phyloP scores from a whole-genome alignment of 2,329 filamentous ascomycete genomes.

The Ascochyta clinopodiicola region DNA sequence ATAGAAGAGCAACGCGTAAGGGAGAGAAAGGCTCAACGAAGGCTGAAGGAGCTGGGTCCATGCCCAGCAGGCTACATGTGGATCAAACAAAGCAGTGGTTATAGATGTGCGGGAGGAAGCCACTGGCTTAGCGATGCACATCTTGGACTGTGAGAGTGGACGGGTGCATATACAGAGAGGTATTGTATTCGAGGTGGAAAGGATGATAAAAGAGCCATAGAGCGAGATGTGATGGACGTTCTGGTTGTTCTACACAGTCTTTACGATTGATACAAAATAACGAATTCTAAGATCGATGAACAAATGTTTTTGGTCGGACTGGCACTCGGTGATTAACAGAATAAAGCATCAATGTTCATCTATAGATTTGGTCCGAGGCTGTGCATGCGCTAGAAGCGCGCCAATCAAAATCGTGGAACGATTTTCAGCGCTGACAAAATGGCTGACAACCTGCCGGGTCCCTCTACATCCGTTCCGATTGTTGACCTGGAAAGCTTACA shows the following conservation, averaged over 20 bases:
- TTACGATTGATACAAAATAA: too few relatives aligned
- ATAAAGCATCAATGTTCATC: too few relatives aligned
- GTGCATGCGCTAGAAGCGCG: not conserved
- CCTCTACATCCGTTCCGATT: not conserved
- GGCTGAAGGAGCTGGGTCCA: conserved; percentile 59
- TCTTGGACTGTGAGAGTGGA: conserved; percentile 15
- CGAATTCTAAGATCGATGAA: too few relatives aligned
- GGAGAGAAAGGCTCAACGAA: conserved; percentile 52
- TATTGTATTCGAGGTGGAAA: not conserved
- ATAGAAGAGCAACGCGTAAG: conserved; percentile 48
- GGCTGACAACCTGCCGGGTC: conserved; percentile 1
- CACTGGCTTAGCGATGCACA: conserved; percentile 60
- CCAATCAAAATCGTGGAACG: not conserved
- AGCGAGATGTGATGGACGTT: not conserved
- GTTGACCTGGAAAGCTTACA: conserved; percentile 9
- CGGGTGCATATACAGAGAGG: not conserved
- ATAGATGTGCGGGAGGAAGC: conserved; percentile 66
- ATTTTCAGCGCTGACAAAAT: not conserved
- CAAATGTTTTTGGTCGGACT: too few relatives aligned
- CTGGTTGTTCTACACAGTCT: too few relatives aligned
- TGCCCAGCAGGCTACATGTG: conserved; percentile 67
- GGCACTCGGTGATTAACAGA: too few relatives aligned
- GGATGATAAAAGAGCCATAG: not conserved
- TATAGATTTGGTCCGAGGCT: not conserved
- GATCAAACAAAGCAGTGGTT: conserved; percentile 66